These are phyloP conservation scores for Coprinellus micaceus DNA, from an alignment of 768 basidiomycete species.

Conservation along the genomic window DNA sequence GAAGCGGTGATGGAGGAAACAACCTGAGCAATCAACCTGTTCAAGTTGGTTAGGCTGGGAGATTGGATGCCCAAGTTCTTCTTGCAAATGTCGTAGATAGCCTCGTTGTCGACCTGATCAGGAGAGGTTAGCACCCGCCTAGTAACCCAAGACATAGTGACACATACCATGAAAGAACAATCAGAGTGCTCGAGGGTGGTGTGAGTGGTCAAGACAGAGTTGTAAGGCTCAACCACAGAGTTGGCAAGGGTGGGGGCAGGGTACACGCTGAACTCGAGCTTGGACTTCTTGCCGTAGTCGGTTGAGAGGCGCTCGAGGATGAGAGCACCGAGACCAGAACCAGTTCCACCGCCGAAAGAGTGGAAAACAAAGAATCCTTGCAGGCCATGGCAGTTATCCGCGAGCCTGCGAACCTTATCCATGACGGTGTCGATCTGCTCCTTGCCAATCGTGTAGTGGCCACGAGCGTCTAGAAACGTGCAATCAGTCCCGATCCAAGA, in stretches of 20 bases:
- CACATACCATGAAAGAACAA: conserved; percentile 94
- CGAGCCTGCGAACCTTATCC: conserved; percentile 91
- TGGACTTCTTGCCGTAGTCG: conserved; percentile 98
- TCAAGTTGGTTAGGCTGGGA: conserved; percentile 91
- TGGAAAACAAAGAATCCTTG: conserved; percentile 99
- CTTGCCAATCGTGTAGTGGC: conserved; percentile 98
- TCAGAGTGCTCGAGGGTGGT: conserved; percentile 99
- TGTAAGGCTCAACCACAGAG: conserved; percentile 99
- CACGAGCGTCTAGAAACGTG: conserved; percentile 74
- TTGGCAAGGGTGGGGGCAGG: conserved; percentile 91
- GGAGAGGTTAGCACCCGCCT: background rate
- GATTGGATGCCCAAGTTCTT: conserved; percentile 80
- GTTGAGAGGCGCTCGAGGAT: conserved; percentile 92
- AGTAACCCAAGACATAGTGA: background rate
- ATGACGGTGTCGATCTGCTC: conserved; percentile 95
- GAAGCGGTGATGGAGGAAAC: conserved; percentile 98
- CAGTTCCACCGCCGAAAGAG: conserved; percentile 98
- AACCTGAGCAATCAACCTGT: conserved; percentile 96
- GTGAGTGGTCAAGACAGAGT: conserved; percentile 96
- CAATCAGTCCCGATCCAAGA: background rate
- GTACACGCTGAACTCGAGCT: conserved; percentile 97
- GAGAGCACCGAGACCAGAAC: conserved; percentile 96
- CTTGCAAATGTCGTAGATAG: conserved; percentile 99
- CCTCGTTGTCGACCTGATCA: conserved; percentile 91
- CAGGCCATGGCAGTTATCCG: conserved; percentile 94